A percentile compares a stretch with the other conserved stretches of the same genome.
Conservation (phyloP, 352 stramenopile genomes). For the Aphanomyces stellatus region DNA sequence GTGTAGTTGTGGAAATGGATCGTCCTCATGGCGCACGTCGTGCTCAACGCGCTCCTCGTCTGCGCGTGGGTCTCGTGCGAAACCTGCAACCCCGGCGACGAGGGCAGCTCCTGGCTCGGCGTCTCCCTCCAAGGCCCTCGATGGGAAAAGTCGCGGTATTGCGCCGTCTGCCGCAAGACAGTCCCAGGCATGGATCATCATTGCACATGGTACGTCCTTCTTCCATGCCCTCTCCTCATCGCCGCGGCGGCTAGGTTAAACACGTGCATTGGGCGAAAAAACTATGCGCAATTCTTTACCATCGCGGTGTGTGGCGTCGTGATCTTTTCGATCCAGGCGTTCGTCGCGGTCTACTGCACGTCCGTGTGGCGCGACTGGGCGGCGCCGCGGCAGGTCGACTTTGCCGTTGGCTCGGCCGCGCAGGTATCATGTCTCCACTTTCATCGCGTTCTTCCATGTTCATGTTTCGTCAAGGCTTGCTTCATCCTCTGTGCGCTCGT, state of each 20-base stretch:
- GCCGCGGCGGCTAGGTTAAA: constrained; percentile 41
- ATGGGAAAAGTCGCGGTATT: constrained; percentile 79
- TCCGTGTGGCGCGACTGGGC: background rate
- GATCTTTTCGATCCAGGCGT: background rate
- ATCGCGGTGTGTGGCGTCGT: constrained; percentile 44
- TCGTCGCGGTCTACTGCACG: background rate
- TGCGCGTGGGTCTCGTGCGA: constrained; percentile 64
- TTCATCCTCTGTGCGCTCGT: constrained; percentile 39
- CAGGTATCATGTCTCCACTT: too few species aligned
- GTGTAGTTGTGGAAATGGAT: constrained; percentile 36
- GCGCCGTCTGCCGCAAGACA: constrained; percentile 63
- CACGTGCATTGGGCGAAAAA: constrained; percentile 71
- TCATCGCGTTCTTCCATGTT: too few species aligned
- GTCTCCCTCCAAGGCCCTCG: constrained; percentile 50
- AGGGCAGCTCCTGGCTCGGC: constrained; percentile 48
- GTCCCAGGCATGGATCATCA: constrained; percentile 78
- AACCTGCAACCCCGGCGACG: constrained; percentile 45
- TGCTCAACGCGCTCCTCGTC: constrained; percentile 40
- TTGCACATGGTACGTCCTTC: constrained; percentile 58
- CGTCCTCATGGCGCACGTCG: constrained; percentile 41
- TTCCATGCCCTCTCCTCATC: background rate
- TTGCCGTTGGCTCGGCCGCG: constrained; percentile 15
- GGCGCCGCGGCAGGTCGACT: background rate
- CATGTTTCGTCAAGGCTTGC: background rate
- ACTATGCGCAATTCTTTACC: constrained; percentile 84